Conservation (phyloP, 2,329 filamentous ascomycete species). For the Calonectria crousiana region DNA sequence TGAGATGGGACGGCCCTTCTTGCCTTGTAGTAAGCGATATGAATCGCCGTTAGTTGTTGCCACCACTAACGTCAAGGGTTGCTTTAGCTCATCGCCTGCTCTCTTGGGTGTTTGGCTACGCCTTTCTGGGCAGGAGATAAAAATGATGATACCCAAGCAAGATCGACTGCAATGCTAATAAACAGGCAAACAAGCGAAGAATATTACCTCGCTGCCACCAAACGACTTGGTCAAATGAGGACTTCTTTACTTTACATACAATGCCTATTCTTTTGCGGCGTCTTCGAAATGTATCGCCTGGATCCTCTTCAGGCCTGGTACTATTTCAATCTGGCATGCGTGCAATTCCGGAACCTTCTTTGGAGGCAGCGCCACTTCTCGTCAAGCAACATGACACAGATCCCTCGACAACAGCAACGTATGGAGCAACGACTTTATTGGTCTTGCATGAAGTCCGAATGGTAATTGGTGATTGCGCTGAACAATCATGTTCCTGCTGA, state of each 20-base stretch:
- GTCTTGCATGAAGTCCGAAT: conserved; percentile 58
- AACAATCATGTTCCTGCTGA: background rate
- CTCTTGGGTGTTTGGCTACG: conserved; percentile 34
- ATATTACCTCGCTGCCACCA: conserved; percentile 42
- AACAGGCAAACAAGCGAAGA: conserved; percentile 32
- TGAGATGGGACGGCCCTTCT: conserved; percentile 42
- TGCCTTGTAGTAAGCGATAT: conserved; percentile 34
- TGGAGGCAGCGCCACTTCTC: conserved; percentile 40
- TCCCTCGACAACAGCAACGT: conserved; percentile 37
- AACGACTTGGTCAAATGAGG: conserved; percentile 40
- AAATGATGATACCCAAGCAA: background rate
- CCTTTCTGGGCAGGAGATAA: conserved; percentile 26
- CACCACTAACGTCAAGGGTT: background rate
- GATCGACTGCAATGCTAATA: background rate
- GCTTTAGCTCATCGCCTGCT: conserved; percentile 36
- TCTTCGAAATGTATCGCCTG: conserved; percentile 55
- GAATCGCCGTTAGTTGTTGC: background rate
- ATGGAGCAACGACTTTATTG: conserved; percentile 57
- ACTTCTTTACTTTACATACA: conserved; percentile 50
- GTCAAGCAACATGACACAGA: background rate
- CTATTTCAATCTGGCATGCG: conserved; percentile 46
- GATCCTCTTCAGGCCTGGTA: conserved; percentile 52
- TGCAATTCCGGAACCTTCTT: conserved; percentile 47
- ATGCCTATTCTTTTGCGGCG: conserved; percentile 54
- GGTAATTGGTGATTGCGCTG: background rate